Percentiles rank a stretch among this genome's conserved stretches.
Evolutionary conservation across 140 eudicot species (phyloP).

Genomic region (Cichorium intybus): DNA sequence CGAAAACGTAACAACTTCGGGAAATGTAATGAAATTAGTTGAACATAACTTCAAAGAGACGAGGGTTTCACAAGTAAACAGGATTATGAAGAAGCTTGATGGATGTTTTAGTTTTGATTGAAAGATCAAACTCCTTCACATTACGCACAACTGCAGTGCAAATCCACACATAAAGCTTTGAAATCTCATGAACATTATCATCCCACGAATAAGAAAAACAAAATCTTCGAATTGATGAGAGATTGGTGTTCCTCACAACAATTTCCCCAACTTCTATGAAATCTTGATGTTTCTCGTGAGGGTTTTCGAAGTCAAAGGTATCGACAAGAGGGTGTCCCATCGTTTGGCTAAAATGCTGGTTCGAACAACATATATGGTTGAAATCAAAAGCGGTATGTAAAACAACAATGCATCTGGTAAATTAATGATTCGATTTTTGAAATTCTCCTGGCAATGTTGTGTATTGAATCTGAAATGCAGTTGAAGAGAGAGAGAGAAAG

Average conservation of each 20-base stretch:
- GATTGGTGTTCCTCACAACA: neutral
- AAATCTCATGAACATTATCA: neutral
- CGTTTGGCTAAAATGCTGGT: constrained; percentile 8
- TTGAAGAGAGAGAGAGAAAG: too few species aligned
- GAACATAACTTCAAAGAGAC: constrained; percentile 10
- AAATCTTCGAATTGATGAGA: neutral
- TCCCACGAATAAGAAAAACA: constrained; percentile 1
- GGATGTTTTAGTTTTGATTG: neutral
- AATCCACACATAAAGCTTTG: constrained; percentile 4
- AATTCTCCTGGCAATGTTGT: neutral
- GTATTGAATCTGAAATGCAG: too few species aligned
- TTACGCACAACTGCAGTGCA: constrained; percentile 12
- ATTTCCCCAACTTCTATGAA: constrained; percentile 6
- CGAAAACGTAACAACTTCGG: neutral
- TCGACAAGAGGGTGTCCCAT: constrained; percentile 3
- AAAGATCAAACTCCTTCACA: constrained; percentile 5
- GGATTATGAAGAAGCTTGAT: neutral
- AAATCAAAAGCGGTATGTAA: neutral
- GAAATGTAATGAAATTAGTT: neutral
- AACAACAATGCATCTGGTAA: constrained; percentile 6
- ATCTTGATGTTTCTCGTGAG: neutral
- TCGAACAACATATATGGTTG: neutral
- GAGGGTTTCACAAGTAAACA: constrained; percentile 8
- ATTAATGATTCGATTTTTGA: neutral
- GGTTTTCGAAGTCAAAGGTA: neutral